phyloP scores from a whole-genome alignment of 306 rosid genomes.

The Acacia crassicarpa region DNA sequence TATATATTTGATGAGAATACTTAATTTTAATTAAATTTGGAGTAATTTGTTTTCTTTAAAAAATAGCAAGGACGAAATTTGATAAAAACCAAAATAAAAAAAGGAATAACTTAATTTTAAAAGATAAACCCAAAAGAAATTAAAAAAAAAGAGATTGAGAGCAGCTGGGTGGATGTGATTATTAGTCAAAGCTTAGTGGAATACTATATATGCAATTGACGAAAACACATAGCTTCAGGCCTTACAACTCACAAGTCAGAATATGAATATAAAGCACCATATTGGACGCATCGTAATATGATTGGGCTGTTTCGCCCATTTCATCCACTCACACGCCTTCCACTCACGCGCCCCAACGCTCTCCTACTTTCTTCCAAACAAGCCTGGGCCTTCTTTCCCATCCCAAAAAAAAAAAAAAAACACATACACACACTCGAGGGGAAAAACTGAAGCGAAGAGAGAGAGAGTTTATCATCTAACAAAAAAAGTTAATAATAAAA shows the following conservation, averaged over 20 bases:
- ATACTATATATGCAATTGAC: too few relatives aligned
- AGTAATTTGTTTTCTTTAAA: too few relatives aligned
- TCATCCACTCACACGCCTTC: slow-evolving; percentile 16
- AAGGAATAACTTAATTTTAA: not conserved
- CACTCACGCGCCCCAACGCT: slow-evolving; percentile 11
- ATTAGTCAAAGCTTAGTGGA: not conserved
- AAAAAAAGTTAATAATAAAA: not conserved
- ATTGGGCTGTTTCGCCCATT: not conserved
- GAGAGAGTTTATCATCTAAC: not conserved
- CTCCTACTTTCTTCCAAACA: not conserved
- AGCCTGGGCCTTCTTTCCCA: slow-evolving; percentile 22
- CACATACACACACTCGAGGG: not conserved
- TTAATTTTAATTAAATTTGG: too few relatives aligned
- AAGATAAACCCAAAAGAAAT: not conserved
- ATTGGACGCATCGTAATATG: not conserved
- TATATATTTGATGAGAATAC: too few relatives aligned
- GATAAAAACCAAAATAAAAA: too few relatives aligned
- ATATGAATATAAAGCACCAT: not conserved
- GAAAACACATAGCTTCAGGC: not conserved
- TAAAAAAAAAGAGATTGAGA: not conserved
- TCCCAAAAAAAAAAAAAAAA: too few relatives aligned
- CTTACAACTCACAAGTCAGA: not conserved
- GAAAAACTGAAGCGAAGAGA: not conserved
- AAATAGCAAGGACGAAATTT: not conserved
- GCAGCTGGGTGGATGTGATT: not conserved